Base-by-base conservation (phyloP, 331 rosid species). In the Ulmus americana region DNA sequence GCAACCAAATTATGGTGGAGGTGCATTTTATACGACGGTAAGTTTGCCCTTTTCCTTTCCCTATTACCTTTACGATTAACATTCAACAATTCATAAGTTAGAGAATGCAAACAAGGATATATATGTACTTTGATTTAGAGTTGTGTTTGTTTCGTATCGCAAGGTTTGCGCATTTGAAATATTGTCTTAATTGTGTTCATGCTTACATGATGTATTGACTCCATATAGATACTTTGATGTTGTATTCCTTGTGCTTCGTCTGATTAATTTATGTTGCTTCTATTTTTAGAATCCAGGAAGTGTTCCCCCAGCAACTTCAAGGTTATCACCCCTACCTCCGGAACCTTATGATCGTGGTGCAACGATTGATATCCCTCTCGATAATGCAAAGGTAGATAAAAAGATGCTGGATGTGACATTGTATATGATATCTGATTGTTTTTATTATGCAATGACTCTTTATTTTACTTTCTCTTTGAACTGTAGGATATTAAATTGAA, bases 261-360 rank as follows among this genome's bases (percentile, higher is more conserved):
- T 64, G 62, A 61, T 44, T 42, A 43, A 45, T 20, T 61, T 53
- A 44, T 60, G 49, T 75, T 61, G 65, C 22, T 59, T 59, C 53
- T 54, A 74, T 75, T 74, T 77, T 53, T 72, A 85, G 95, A 81
- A 85, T 55, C 63, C 78, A 55, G 85, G 83, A 76, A 71, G 57
- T 77, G 88, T 89, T 73, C 85, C 95, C 49, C 65, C 96, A 49
- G 84, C 86, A 58, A 72, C 73, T 61, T 72, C 95, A 60, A 88
- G 70, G 81, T 89, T 88, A 49, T 71, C 88, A 61, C 96, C 96
- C 44, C 95, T 91, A 67, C 86, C 95, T 68, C 97, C 80, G 4
- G 97, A 91, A 74, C 95, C 91, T 40, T 85, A 88, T 66, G 95
- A 85, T 78, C 95, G 97, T 5, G 84, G 87, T 55, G 85, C 91